These are phyloP conservation scores for Globisporangium nodosum DNA, from an alignment of 352 stramenopile genomes.

Conservation along the genomic window DNA sequence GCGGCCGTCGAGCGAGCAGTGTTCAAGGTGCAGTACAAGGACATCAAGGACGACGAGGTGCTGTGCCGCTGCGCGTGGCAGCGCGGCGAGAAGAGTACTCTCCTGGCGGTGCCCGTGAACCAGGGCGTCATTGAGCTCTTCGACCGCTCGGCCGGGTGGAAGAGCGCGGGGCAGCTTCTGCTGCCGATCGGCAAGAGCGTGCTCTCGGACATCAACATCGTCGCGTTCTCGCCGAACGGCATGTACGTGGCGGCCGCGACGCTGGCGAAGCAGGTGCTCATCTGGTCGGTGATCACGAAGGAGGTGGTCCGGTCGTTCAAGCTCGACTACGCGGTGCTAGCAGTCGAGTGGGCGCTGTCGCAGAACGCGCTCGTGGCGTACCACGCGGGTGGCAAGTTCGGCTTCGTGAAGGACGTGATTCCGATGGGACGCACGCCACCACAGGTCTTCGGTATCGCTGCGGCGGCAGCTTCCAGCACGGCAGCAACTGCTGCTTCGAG, in stretches of 20 bases:
- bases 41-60: slow-evolving; percentile 61
- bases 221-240: slow-evolving; percentile 80
- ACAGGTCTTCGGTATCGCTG: slow-evolving; percentile 16
- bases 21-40: slow-evolving; percentile 53
- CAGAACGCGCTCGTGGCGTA: slow-evolving; percentile 53
- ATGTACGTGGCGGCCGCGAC: slow-evolving; percentile 62
- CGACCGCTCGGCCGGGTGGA: slow-evolving; percentile 35
- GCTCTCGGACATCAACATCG: slow-evolving; percentile 53
- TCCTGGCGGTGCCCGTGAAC: slow-evolving; percentile 61
- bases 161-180: slow-evolving; percentile 29
- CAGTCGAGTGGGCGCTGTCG: slow-evolving; percentile 52
- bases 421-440: slow-evolving; percentile 47
- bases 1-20: slow-evolving; percentile 33
- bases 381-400: slow-evolving; percentile 54
- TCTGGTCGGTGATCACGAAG: slow-evolving; percentile 54
- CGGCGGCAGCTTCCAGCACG: no score
- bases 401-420: slow-evolving; percentile 62
- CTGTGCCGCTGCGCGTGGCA: slow-evolving; percentile 66
- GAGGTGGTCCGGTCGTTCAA: slow-evolving; percentile 51
- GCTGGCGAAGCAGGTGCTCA: slow-evolving; percentile 64
- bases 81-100: slow-evolving; percentile 10
- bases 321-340: slow-evolving; percentile 48
- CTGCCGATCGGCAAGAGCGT: slow-evolving; percentile 56
- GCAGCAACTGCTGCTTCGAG: no score
- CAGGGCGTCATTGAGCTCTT: slow-evolving; percentile 70